Conservation (phyloP, 2,329 filamentous ascomycete species). For the Exophiala mesophila region DNA sequence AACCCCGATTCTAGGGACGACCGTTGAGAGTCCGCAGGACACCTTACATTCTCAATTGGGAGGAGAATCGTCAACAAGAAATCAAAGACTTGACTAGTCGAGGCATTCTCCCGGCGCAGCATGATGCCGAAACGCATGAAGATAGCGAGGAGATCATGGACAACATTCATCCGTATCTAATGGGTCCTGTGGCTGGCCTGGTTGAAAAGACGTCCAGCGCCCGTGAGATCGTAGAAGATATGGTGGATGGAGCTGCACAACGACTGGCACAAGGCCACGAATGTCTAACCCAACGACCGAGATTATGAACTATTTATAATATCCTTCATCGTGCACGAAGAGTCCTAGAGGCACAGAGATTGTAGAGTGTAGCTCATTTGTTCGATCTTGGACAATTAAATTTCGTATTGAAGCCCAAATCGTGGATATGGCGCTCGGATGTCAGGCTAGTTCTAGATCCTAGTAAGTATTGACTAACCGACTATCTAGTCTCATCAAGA, state of each 20-base stretch:
- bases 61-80: constrained; percentile 61
- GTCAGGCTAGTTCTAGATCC: too few species aligned
- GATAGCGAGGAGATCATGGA: constrained; percentile 71
- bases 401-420: too few species aligned
- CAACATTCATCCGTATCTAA: constrained; percentile 72
- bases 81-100: constrained; percentile 76
- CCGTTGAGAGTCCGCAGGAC: constrained; percentile 70
- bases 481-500: too few species aligned
- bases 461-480: too few species aligned
- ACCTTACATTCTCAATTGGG: constrained; percentile 68
- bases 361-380: too few species aligned
- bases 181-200: constrained; percentile 86
- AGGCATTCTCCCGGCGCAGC: constrained; percentile 77
- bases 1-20: constrained; percentile 40
- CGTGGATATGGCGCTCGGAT: too few species aligned
- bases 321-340: too few species aligned
- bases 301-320: not conserved
- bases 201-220: constrained; percentile 77
- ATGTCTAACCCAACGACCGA: not conserved
- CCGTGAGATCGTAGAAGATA: constrained; percentile 78
- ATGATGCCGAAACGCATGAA: constrained; percentile 74
- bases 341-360: too few species aligned
- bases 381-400: too few species aligned
- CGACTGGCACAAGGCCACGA: constrained; percentile 39
- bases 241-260: constrained; percentile 67